Conservation (phyloP, 1,284 basidiomycete species). For the Ganoderma resinaceum region DNA sequence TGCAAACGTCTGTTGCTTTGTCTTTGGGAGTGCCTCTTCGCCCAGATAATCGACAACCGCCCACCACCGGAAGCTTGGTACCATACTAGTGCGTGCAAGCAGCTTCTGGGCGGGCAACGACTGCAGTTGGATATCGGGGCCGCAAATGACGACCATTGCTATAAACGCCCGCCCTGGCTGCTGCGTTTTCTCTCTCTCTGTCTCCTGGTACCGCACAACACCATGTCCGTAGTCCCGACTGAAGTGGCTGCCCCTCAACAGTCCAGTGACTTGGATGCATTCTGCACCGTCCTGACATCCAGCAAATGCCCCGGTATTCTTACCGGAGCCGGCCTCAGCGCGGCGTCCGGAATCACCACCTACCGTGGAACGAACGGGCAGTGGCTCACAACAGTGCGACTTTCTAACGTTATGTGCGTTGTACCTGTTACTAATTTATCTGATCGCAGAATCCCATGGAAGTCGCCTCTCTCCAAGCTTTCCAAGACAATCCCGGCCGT, state of each 20-base stretch:
- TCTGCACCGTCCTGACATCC: background rate
- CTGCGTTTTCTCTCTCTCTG: background rate
- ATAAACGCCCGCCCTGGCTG: too few species aligned
- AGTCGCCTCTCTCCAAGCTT: constrained; percentile 5
- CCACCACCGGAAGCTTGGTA: too few species aligned
- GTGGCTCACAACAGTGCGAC: constrained; percentile 3
- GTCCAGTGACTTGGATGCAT: constrained; percentile 3
- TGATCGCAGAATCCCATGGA: constrained; percentile 7
- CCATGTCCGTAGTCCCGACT: background rate
- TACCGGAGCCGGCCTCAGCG: background rate
- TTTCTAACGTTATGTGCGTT: background rate
- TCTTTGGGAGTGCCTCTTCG: too few species aligned
- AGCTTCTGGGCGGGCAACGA: too few species aligned
- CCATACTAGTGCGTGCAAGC: too few species aligned
- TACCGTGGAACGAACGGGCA: constrained; percentile 1
- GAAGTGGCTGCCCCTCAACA: background rate
- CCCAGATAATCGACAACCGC: too few species aligned
- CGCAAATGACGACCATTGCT: too few species aligned
- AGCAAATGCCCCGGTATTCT: constrained; percentile 6
- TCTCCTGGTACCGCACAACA: background rate
- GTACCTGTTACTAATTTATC: background rate
- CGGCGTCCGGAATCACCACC: constrained; percentile 5
- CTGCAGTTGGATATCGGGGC: too few species aligned
- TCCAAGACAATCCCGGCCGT: constrained; percentile 39
- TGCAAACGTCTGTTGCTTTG: too few species aligned